Evolutionary conservation across 768 basidiomycete genomes (phyloP).

Genomic region (Termitomyces sp.): DNA sequence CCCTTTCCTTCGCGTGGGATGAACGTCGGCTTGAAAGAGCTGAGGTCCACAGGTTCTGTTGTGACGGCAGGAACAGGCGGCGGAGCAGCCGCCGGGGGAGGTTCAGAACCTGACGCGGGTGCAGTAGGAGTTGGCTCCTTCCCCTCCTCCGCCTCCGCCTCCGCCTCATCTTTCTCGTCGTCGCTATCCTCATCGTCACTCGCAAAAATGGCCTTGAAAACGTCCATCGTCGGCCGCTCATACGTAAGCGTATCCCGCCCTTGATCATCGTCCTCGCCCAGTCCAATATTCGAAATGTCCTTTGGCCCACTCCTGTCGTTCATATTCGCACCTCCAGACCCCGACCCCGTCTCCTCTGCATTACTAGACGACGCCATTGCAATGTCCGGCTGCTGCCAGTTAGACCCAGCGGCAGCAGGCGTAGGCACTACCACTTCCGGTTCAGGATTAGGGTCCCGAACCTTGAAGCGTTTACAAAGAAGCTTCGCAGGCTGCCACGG

Average conservation of each 20-base stretch:
- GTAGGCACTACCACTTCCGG: slow-evolving; percentile 34
- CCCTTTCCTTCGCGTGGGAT: slow-evolving; percentile 55
- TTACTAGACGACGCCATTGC: slow-evolving; percentile 5
- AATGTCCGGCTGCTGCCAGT: slow-evolving; percentile 13
- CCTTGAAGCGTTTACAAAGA: slow-evolving; percentile 90
- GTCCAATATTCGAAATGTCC: slow-evolving; percentile 78
- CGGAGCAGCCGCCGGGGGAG: slow-evolving; percentile 8
- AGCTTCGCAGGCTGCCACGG: slow-evolving; percentile 81
- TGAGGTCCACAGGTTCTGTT: slow-evolving; percentile 39
- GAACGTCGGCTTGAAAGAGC: slow-evolving; percentile 89
- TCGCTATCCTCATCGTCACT: slow-evolving; percentile 88
- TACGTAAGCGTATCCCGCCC: slow-evolving; percentile 87
- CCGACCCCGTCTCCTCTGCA: slow-evolving; percentile 12
- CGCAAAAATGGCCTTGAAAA: slow-evolving; percentile 98
- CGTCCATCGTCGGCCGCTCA: slow-evolving; percentile 80
- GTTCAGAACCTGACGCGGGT: slow-evolving; percentile 12
- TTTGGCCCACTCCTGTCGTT: slow-evolving; percentile 29
- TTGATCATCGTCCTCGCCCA: slow-evolving; percentile 90
- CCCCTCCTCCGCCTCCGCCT: slow-evolving; percentile 19
- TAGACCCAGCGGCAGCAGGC: slow-evolving; percentile 15
- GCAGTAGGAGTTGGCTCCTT: slow-evolving; percentile 10
- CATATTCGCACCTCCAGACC: not conserved
- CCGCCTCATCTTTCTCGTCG: slow-evolving; percentile 46
- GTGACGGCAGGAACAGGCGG: slow-evolving; percentile 3
- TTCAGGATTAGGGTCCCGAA: slow-evolving; percentile 79